Percentiles rank a stretch among this genome's conserved stretches.
These are phyloP conservation scores for Fusarium chuoi DNA, from an alignment of 2,329 filamentous ascomycete genomes.

Conservation along the genomic window DNA sequence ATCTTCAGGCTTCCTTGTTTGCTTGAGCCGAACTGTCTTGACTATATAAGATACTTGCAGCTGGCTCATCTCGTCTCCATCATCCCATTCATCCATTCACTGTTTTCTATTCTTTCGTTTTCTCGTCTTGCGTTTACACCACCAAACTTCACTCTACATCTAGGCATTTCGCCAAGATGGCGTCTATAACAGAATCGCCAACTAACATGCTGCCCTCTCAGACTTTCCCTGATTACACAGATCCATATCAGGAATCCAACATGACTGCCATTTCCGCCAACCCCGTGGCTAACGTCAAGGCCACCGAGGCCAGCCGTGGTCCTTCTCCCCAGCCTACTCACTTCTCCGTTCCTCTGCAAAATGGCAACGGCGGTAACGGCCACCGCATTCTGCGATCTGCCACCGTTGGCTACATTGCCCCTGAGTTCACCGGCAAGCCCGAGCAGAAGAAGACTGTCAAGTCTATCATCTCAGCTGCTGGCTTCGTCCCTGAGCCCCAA, in stretches of 20 bases:
- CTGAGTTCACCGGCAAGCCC: constrained; percentile 91
- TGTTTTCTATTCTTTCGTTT: constrained; percentile 10
- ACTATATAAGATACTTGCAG: constrained; percentile 36
- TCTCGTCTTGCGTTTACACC: constrained; percentile 24
- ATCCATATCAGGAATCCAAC: constrained; percentile 51
- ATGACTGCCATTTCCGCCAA: constrained; percentile 53
- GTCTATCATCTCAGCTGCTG: constrained; percentile 79
- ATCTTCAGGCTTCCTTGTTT: constrained; percentile 21
- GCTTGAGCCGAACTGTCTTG: constrained; percentile 6
- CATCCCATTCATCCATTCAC: background rate
- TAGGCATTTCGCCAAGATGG: constrained; percentile 46
- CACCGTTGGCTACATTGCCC: constrained; percentile 93
- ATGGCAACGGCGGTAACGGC: constrained; percentile 64
- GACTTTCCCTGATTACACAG: constrained; percentile 59
- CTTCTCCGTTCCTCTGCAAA: constrained; percentile 72
- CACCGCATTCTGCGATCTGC: constrained; percentile 85
- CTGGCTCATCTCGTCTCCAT: constrained; percentile 13
- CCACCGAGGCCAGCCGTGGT: constrained; percentile 62
- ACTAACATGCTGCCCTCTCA: constrained; percentile 54
- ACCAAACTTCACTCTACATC: constrained; percentile 7
- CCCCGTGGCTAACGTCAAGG: constrained; percentile 55
- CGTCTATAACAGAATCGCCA: constrained; percentile 51
- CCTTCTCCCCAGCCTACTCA: constrained; percentile 92
- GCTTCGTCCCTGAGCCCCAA: constrained; percentile 86
- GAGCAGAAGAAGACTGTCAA: constrained; percentile 92